These are phyloP conservation scores for Endothia cerciana DNA, from an alignment of 2,329 filamentous ascomycete genomes.

Conservation along the genomic window DNA sequence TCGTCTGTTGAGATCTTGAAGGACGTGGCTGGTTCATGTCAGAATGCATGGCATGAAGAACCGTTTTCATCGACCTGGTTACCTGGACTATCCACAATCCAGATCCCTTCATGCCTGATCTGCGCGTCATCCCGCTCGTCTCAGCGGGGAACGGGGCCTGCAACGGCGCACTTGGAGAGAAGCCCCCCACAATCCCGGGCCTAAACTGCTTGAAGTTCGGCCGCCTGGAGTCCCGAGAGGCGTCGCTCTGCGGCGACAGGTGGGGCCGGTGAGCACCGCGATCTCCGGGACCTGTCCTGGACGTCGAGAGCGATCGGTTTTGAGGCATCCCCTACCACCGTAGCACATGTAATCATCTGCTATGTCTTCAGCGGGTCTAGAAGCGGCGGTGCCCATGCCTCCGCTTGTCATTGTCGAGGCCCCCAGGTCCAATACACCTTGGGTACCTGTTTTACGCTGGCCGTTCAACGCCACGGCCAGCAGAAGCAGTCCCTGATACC, in stretches of 20 bases:
- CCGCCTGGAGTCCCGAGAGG: too few species aligned
- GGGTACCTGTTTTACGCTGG: too few species aligned
- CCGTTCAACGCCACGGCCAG: neutral
- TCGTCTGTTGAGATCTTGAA: too few species aligned
- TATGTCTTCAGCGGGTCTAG: too few species aligned
- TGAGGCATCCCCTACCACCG: too few species aligned
- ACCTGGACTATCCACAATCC: neutral
- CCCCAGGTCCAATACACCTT: too few species aligned
- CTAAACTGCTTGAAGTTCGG: neutral
- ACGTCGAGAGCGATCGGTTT: too few species aligned
- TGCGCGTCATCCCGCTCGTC: slow-evolving; percentile 3
- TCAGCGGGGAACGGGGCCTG: neutral
- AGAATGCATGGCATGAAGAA: neutral
- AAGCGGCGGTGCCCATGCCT: too few species aligned
- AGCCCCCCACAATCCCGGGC: too few species aligned
- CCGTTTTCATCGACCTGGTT: neutral
- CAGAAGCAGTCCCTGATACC: neutral
- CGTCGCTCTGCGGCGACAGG: neutral
- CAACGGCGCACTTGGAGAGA: neutral
- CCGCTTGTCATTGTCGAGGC: too few species aligned
- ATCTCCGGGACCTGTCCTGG: too few species aligned
- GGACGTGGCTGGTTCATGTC: neutral
- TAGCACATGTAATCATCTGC: too few species aligned
- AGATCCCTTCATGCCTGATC: neutral
- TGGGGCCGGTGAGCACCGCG: neutral